phyloP scores from a whole-genome alignment of 805 yeast species.

The Allodekkera sacchari region DNA sequence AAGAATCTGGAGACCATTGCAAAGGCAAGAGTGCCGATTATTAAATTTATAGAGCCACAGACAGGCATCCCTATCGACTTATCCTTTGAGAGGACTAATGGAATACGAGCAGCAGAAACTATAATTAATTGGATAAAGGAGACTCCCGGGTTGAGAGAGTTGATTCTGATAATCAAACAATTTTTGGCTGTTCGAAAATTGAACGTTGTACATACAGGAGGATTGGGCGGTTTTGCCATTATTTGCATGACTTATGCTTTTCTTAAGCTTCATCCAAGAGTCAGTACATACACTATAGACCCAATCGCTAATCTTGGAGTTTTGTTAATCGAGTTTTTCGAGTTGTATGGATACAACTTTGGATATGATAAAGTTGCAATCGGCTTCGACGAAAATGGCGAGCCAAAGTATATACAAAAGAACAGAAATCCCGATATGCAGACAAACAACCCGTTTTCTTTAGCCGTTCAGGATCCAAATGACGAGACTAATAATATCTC shows the following conservation, averaged over 20 bases:
- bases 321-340: slow-evolving; percentile 82
- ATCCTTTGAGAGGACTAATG: slow-evolving; percentile 80
- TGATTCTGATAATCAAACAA: slow-evolving; percentile 77
- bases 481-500: slow-evolving; percentile 79
- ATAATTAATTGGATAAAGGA: slow-evolving; percentile 66
- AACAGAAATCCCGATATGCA: slow-evolving; percentile 26
- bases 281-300: slow-evolving; percentile 56
- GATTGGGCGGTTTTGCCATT: slow-evolving; percentile 91
- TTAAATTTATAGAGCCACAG: slow-evolving; percentile 73
- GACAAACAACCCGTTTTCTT: slow-evolving; percentile 48
- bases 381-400: slow-evolving; percentile 46
- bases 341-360: slow-evolving; percentile 82
- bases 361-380: slow-evolving; percentile 75
- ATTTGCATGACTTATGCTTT: slow-evolving; percentile 80
- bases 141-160: slow-evolving; percentile 74
- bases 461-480: slow-evolving; percentile 85
- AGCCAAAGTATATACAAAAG: slow-evolving; percentile 54
- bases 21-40: slow-evolving; percentile 87
- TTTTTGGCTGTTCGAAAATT: slow-evolving; percentile 69
- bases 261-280: slow-evolving; percentile 68
- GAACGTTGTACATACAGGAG: slow-evolving; percentile 87
- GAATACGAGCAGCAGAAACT: slow-evolving; percentile 71
- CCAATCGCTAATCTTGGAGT: slow-evolving; percentile 77
- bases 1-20: slow-evolving; percentile 76
- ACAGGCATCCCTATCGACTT: slow-evolving; percentile 76